These are phyloP conservation scores for Ramaria sp. DNA, from an alignment of 768 basidiomycete genomes.

Conservation along the genomic window DNA sequence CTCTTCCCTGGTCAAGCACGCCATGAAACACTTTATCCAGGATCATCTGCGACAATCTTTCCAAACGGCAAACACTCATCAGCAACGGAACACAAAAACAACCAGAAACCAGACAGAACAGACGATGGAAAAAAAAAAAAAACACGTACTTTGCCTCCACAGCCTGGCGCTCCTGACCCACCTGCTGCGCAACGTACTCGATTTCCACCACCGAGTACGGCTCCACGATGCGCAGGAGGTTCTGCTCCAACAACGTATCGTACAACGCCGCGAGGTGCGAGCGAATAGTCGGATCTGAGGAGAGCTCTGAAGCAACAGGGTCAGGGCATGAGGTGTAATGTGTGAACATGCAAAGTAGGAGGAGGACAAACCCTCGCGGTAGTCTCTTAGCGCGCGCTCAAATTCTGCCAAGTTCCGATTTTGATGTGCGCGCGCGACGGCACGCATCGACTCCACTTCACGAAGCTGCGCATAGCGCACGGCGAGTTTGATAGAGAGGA, in stretches of 20 bases:
- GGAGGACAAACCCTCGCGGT: conserved; percentile 81
- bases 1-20: conserved; percentile 92
- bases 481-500: conserved; percentile 80
- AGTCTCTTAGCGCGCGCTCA: conserved; percentile 77
- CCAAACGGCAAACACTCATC: background rate
- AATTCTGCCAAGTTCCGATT: conserved; percentile 84
- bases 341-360: conserved; percentile 1
- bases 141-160: conserved; percentile 80
- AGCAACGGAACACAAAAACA: background rate
- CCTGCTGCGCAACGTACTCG: conserved; percentile 73
- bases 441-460: conserved; percentile 94
- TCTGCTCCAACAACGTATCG: conserved; percentile 94
- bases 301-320: conserved; percentile 88
- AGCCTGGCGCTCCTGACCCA: conserved; percentile 76
- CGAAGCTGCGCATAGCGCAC: conserved; percentile 76
- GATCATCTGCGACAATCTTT: conserved; percentile 94
- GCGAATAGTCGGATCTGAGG: conserved; percentile 90
- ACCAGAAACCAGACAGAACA: no score
- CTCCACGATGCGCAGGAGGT: conserved; percentile 89
- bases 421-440: conserved; percentile 89
- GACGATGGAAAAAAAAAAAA: background rate
- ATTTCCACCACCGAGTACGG: conserved; percentile 92
- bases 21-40: conserved; percentile 90
- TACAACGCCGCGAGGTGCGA: conserved; percentile 90
- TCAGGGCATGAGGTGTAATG: no score